Conservation (phyloP, 768 basidiomycete species). For the Boletus reticuloceps region DNA sequence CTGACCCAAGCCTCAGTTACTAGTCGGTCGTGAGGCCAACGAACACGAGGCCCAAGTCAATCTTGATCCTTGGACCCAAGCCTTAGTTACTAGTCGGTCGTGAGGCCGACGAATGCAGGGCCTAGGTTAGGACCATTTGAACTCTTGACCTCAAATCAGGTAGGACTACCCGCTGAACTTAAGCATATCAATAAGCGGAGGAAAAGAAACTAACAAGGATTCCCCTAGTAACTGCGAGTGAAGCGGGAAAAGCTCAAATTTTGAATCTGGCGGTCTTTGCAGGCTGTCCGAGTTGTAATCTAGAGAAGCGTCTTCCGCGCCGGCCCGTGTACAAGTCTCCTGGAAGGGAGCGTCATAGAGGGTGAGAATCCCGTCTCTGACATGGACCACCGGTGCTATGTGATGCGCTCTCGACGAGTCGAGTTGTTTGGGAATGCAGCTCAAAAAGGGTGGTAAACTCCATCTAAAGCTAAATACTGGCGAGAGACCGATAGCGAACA, state of each 20-base stretch:
- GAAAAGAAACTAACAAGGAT: conserved; percentile 92
- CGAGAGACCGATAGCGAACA: conserved; percentile 83
- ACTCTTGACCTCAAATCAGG: conserved; percentile 62
- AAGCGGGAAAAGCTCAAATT: conserved; percentile 84
- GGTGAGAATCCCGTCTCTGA: conserved; percentile 69
- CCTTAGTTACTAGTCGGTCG: no score
- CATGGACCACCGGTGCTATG: conserved; percentile 59
- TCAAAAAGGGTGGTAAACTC: conserved; percentile 79
- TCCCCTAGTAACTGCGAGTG: conserved; percentile 87
- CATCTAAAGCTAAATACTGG: conserved; percentile 84
- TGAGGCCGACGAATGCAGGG: no score
- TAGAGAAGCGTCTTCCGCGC: conserved; percentile 70
- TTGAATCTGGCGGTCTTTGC: conserved; percentile 66
- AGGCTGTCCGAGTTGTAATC: conserved; percentile 69
- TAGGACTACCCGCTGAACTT: conserved; percentile 84
- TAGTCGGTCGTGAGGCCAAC: no score
- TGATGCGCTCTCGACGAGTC: conserved; percentile 76
- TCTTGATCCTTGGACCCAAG: no score
- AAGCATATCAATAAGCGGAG: conserved; percentile 89
- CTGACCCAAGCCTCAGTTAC: no score
- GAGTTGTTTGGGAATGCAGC: conserved; percentile 86
- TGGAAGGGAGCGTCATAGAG: conserved; percentile 80
- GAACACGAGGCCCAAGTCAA: no score
- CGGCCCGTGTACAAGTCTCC: conserved; percentile 75
- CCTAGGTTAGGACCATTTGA: no score